Evolutionary conservation across 345 rosid species (phyloP).

Genomic region (Rhizophora mangle): DNA sequence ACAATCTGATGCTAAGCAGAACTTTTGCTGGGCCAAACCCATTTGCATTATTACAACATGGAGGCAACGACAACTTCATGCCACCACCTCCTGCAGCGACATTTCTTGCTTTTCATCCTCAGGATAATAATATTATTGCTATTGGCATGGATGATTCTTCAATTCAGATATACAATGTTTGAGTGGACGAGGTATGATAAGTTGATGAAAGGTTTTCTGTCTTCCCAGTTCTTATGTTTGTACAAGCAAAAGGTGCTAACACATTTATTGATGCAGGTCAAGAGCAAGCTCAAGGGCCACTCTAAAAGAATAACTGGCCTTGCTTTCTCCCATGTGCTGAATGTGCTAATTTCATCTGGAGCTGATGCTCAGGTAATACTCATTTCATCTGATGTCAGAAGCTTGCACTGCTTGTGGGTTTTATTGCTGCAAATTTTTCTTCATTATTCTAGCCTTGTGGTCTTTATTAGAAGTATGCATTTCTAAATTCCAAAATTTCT

Average conservation of each 20-base stretch:
- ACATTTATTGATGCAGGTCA: constrained; percentile 46
- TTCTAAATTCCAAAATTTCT: no score
- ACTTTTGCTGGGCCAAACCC: constrained; percentile 6
- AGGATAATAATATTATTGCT: constrained; percentile 88
- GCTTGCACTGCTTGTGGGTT: not conserved
- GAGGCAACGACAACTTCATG: constrained; percentile 95
- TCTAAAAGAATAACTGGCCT: constrained; percentile 84
- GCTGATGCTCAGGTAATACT: constrained; percentile 78
- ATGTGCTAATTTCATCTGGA: constrained; percentile 80
- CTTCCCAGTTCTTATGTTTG: not conserved
- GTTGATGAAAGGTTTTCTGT: constrained; percentile 1
- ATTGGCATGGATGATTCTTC: constrained; percentile 91
- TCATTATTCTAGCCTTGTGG: not conserved
- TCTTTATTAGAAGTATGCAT: not conserved
- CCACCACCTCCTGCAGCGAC: constrained; percentile 93
- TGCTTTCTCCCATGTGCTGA: constrained; percentile 70
- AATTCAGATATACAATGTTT: constrained; percentile 87
- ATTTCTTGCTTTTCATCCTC: constrained; percentile 91
- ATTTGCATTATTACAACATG: constrained; percentile 29
- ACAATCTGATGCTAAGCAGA: not conserved
- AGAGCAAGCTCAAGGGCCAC: constrained; percentile 88
- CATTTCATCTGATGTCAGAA: not conserved
- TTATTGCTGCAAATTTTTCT: not conserved
- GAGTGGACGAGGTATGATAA: constrained; percentile 75
- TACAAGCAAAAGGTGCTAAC: not conserved